Base-by-base conservation (phyloP, 257 asterid genomes). In the Solanum chilense region DNA sequence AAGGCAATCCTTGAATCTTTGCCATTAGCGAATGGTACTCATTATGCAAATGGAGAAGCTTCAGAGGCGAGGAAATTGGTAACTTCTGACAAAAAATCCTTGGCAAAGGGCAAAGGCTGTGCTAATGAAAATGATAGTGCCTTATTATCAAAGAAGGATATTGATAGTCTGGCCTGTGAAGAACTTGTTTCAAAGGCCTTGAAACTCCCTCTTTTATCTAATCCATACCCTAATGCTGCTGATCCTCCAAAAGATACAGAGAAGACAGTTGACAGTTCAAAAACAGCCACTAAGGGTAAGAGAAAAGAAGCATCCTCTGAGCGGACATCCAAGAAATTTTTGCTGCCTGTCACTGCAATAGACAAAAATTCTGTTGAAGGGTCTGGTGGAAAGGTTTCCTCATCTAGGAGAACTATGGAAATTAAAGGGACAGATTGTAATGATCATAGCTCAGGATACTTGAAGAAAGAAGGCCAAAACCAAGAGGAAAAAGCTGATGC, bases 131-230 rank as follows among this genome's bases (percentile, higher is more conserved):
- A 90, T 86, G 89, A 87, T 69, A 47, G 58, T 31, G 90, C 84
- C 90, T 88, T 91, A 86, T 87, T 84, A 81, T 52, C 58, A 47
- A 94, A 91, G 89, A 93, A 91, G 91, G 99, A 93, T 86, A 35
- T 84, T 68, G 95, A 95, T 86, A 33, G 77, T 86, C 88, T 88
- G 68, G 94, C 93, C 20, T 93, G 93, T 89, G 99, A 95, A 78
- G 98, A 93, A 83, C 95, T 95, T 84, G 93, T 94, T 90, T 96
- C 97, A 39, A 93, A 91, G 89, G 93, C 98, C 87, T 83, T 94
- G 88, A 96, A 92, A 89, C 98, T 96, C 85, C 99, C 98, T n/a
- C 96, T 97, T 91, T 42, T 96, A 42, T 93, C 94, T 31, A 87
- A 90, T 89, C 90, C 94, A 37, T 90, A 87, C 60, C 64, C 89